These are phyloP conservation scores for Leccinum longicurvipes DNA, from an alignment of 768 basidiomycete species.

Conservation along the genomic window DNA sequence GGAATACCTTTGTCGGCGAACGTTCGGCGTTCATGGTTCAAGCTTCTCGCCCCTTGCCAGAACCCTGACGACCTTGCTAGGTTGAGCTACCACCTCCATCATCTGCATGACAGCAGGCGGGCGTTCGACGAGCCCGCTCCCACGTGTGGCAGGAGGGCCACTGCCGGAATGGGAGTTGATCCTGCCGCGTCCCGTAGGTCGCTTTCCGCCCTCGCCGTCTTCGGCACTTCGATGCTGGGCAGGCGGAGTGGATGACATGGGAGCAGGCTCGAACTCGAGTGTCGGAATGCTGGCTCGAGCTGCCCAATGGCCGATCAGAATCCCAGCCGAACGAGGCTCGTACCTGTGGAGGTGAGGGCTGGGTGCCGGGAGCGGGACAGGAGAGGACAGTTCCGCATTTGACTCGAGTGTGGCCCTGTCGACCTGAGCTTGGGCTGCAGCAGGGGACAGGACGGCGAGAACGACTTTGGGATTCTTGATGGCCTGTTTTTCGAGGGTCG, in stretches of 20 bases:
- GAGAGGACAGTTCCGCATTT: constrained; percentile 36
- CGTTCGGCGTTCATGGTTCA: constrained; percentile 39
- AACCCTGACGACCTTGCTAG: constrained; percentile 72
- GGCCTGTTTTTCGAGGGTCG: constrained; percentile 24
- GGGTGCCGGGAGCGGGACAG: constrained; percentile 67
- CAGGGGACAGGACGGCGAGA: constrained; percentile 52
- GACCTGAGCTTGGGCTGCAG: constrained; percentile 24
- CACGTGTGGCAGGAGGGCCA: constrained; percentile 18
- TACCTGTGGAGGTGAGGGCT: constrained; percentile 51
- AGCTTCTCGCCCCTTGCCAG: constrained; percentile 84
- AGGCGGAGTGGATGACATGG: constrained; percentile 10
- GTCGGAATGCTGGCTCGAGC: constrained; percentile 54
- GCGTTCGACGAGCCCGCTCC: constrained; percentile 63
- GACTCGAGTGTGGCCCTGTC: constrained; percentile 19
- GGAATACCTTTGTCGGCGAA: constrained; percentile 10
- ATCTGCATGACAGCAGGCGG: constrained; percentile 76
- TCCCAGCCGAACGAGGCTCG: constrained; percentile 63
- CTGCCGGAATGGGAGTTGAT: constrained; percentile 23
- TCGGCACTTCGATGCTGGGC: constrained; percentile 24
- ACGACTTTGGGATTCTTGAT: constrained; percentile 47
- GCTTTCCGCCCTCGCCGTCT: constrained; percentile 34
- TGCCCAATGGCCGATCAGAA: constrained; percentile 67
- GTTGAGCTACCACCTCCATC: constrained; percentile 75
- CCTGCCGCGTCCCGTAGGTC: constrained; percentile 27
- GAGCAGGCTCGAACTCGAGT: constrained; percentile 47